These are phyloP conservation scores for Coprinopsis marcescibilis DNA, from an alignment of 768 basidiomycete species.

Conservation along the genomic window DNA sequence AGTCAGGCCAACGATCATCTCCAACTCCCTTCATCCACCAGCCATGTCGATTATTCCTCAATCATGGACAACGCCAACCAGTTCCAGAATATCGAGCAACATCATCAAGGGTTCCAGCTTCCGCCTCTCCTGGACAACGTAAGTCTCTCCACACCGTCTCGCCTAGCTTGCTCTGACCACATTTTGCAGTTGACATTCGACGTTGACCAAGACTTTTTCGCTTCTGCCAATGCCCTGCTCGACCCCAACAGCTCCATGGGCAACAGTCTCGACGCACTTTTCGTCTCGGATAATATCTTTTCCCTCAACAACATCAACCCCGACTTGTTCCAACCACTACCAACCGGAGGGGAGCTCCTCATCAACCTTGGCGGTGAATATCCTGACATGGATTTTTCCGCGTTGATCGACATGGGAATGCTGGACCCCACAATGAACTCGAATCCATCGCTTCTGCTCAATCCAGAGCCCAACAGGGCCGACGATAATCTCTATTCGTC, in stretches of 20 bases:
- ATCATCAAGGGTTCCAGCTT: no score
- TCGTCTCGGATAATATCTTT: background rate
- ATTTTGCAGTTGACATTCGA: constrained; percentile 3
- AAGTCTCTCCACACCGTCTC: background rate
- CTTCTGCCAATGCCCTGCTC: background rate
- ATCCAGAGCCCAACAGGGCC: no score
- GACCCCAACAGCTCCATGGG: background rate
- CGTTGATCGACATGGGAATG: background rate
- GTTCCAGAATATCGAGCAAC: no score
- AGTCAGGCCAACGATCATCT: no score
- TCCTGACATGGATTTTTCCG: background rate
- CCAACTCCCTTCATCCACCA: no score
- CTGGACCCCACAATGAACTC: no score
- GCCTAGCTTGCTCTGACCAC: background rate
- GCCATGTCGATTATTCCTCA: no score
- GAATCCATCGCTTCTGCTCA: no score
- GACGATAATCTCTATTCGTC: no score
- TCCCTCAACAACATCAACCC: background rate
- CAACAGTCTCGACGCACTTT: background rate
- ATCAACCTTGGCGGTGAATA: constrained; percentile 1
- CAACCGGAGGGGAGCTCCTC: background rate
- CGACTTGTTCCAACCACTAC: background rate
- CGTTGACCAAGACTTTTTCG: background rate
- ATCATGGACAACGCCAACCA: no score
- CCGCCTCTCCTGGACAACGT: background rate